Conservation (phyloP, 345 rosid genomes). For the Dipteronia sinensis region DNA sequence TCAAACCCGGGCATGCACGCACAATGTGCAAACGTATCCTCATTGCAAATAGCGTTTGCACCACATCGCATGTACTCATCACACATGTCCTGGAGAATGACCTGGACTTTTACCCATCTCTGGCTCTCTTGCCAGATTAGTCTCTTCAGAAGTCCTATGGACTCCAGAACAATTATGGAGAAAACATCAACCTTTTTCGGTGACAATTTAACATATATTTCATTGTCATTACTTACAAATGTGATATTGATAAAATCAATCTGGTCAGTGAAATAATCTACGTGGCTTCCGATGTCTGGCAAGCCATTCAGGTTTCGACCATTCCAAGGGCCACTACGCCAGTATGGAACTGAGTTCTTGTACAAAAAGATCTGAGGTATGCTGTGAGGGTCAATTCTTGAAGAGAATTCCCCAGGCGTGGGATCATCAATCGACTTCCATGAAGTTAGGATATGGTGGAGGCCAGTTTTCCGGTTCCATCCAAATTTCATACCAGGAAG, state of each 20-base stretch:
- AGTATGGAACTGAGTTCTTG: not conserved
- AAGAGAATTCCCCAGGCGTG: conserved; percentile 3
- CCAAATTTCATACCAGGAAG: conserved; percentile 28
- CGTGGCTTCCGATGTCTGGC: not conserved
- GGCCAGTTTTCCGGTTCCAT: conserved; percentile 20
- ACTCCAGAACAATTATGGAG: not conserved
- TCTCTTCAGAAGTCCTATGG: not conserved
- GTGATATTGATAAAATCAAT: not conserved
- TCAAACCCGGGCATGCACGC: conserved; percentile 24
- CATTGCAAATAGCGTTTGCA: conserved; percentile 14
- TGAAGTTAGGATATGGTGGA: conserved; percentile 17
- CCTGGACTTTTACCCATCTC: conserved; percentile 6
- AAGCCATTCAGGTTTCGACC: not conserved
- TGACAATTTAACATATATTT: not conserved
- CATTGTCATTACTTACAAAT: not conserved
- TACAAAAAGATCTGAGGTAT: not conserved
- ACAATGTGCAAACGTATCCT: not conserved
- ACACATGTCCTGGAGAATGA: conserved; percentile 18
- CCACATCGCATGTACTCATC: conserved; percentile 25
- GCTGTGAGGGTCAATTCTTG: not conserved
- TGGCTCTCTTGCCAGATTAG: conserved; percentile 15
- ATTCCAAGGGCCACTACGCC: conserved; percentile 25
- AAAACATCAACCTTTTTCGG: not conserved
- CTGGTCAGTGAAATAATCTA: not conserved
- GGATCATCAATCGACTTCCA: conserved; percentile 37